Percentiles rank a stretch among this genome's conserved stretches.
These are phyloP conservation scores for Lodderomyces pseudojiufengensis DNA, from an alignment of 1,139 yeast species.

Conservation along the genomic window DNA sequence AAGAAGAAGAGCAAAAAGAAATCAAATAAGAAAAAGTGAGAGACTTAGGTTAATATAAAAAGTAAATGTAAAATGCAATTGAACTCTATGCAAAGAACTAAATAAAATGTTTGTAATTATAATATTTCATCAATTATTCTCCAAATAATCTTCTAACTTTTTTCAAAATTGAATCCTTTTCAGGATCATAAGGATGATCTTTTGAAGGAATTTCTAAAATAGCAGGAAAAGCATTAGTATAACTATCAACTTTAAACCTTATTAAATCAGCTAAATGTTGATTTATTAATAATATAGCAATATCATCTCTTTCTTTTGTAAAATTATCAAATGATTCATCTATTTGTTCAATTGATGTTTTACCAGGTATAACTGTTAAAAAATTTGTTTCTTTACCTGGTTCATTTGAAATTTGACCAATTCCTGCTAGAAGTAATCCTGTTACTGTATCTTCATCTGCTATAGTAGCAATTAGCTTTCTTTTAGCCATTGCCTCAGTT, in stretches of 20 bases:
- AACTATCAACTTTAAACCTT: slow-evolving; percentile 76
- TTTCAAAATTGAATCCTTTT: slow-evolving; percentile 91
- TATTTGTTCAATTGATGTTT: slow-evolving; percentile 73
- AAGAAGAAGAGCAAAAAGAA: slow-evolving; percentile 13
- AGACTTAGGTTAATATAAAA: background rate
- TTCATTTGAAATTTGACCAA: slow-evolving; percentile 76
- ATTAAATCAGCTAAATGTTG: slow-evolving; percentile 94
- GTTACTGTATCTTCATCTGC: slow-evolving; percentile 98
- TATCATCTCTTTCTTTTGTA: slow-evolving; percentile 76
- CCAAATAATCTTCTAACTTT: slow-evolving; percentile 94
- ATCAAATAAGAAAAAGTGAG: background rate
- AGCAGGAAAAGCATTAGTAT: slow-evolving; percentile 92
- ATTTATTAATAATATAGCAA: slow-evolving; percentile 87
- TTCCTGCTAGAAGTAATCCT: slow-evolving; percentile 92
- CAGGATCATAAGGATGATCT: slow-evolving; percentile 98
- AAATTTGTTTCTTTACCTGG: slow-evolving; percentile 75
- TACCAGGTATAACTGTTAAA: slow-evolving; percentile 72
- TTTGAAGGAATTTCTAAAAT: slow-evolving; percentile 95
- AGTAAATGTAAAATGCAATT: background rate
- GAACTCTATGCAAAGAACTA: background rate
- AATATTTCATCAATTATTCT: slow-evolving; percentile 43
- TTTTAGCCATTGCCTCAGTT: slow-evolving; percentile 51
- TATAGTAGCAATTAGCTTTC: slow-evolving; percentile 83
- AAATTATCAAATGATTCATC: slow-evolving; percentile 72
- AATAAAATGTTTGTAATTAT: background rate